These are phyloP conservation scores for Hypoxylon crocopeplum DNA, from an alignment of 495 filamentous ascomycete species.

Conservation along the genomic window DNA sequence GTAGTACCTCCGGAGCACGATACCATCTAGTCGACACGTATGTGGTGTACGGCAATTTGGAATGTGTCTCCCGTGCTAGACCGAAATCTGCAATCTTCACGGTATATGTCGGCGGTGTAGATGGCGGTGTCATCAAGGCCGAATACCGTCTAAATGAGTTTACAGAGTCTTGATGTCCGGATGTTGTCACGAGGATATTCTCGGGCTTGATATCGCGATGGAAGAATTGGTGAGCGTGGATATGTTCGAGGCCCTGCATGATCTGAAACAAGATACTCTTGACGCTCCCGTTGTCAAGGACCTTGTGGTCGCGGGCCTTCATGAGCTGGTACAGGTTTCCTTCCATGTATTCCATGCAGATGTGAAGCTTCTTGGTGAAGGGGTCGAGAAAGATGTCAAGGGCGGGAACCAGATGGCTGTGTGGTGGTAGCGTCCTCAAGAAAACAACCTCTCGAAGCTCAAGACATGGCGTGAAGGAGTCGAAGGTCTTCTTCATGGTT, in stretches of 20 bases:
- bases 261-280: constrained; percentile 99
- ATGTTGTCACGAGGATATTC: constrained; percentile 97
- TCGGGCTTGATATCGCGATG: constrained; percentile 99
- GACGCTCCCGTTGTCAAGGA: constrained; percentile 85
- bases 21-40: constrained; percentile 99
- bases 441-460: constrained; percentile 98
- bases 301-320: constrained; percentile 97
- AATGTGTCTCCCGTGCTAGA: constrained; percentile 95
- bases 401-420: constrained; percentile 92
- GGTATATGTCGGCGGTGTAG: constrained; percentile 89
- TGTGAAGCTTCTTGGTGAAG: constrained; percentile 92
- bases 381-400: constrained; percentile 99
- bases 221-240: constrained; percentile 97
- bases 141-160: constrained; percentile 91
- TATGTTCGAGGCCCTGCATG: constrained; percentile 92
- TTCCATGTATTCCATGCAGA: constrained; percentile 99
- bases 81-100: constrained; percentile 99
- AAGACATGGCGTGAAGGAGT: constrained; percentile 85
- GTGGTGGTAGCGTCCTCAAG: constrained; percentile 82
- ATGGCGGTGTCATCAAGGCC: constrained; percentile 89
- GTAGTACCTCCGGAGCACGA: constrained; percentile 91
- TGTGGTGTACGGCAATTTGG: constrained; percentile 94
- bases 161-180: constrained; percentile 76
- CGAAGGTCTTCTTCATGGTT: constrained; percentile 99
- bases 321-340: constrained; percentile 98